A percentile compares a stretch with the other conserved stretches of the same genome.
phyloP scores from a whole-genome alignment of 1,284 basidiomycete species.

The Ceratobasidium sp. region DNA sequence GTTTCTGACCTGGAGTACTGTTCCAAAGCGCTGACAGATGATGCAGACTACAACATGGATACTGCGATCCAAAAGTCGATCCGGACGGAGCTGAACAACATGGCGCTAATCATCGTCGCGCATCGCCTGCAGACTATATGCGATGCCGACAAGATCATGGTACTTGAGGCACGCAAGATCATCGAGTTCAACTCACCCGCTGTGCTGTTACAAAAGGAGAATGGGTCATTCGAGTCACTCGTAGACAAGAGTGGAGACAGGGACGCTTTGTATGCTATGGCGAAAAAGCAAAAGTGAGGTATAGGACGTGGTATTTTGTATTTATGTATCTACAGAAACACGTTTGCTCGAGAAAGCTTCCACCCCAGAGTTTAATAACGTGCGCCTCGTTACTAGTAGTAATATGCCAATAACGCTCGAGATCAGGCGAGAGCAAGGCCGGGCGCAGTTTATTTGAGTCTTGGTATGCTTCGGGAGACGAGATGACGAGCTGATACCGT shows the following conservation, averaged over 20 bases:
- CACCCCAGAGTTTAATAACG: too few species aligned
- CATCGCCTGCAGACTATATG: constrained; percentile 53
- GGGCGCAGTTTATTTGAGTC: not conserved
- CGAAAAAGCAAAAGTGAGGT: constrained; percentile 45
- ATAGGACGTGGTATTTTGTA: too few species aligned
- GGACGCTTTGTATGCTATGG: constrained; percentile 61
- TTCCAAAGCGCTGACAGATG: constrained; percentile 59
- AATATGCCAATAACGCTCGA: not conserved
- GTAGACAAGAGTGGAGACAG: constrained; percentile 70
- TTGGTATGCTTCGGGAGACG: not conserved
- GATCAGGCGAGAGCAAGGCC: not conserved
- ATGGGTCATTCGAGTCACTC: constrained; percentile 62
- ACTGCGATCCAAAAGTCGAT: constrained; percentile 41
- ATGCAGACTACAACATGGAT: constrained; percentile 51
- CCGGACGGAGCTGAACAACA: constrained; percentile 51
- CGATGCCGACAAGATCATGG: constrained; percentile 62
- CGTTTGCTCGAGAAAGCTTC: too few species aligned
- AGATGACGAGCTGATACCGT: not conserved
- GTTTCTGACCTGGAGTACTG: constrained; percentile 52
- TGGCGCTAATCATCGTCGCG: constrained; percentile 54
- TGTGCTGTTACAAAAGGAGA: constrained; percentile 53
- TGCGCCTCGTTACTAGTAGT: not conserved
- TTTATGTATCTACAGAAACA: too few species aligned
- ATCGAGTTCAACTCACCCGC: constrained; percentile 59
- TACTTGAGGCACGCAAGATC: constrained; percentile 62